These are phyloP conservation scores for Termitomyces sp. DNA, from an alignment of 1,284 basidiomycete genomes.

Conservation along the genomic window DNA sequence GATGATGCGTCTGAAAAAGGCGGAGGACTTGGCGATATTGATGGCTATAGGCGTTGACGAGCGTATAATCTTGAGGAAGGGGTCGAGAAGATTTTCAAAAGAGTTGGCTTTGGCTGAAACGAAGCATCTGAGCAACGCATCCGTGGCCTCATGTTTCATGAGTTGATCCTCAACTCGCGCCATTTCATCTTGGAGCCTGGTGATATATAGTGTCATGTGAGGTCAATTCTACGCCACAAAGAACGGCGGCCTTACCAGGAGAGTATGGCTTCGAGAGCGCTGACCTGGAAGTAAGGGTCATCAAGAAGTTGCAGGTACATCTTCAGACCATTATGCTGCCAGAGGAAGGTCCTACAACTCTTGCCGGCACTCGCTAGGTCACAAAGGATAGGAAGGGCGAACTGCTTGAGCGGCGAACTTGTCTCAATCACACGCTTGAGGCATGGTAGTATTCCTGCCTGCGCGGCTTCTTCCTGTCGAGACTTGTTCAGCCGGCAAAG, in stretches of 20 bases:
- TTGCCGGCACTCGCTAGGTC: conserved; percentile 93
- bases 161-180: conserved; percentile 89
- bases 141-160: conserved; percentile 62
- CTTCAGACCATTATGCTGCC: conserved; percentile 81
- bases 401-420: conserved; percentile 91
- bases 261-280: conserved; percentile 85
- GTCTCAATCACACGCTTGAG: conserved; percentile 84
- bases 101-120: conserved; percentile 85
- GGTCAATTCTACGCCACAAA: not conserved
- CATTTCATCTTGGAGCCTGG: conserved; percentile 91
- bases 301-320: conserved; percentile 84
- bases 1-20: conserved; percentile 84
- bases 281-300: conserved; percentile 95
- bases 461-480: conserved; percentile 93
- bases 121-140: conserved; percentile 79
- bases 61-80: conserved; percentile 86
- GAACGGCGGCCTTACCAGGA: conserved; percentile 63
- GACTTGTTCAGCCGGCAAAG: conserved; percentile 92
- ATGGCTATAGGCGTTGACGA: conserved; percentile 73
- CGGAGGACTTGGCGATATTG: conserved; percentile 68
- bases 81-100: conserved; percentile 93
- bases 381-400: conserved; percentile 93
- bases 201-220: conserved; percentile 6
- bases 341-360: conserved; percentile 79
- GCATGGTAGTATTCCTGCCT: conserved; percentile 90